These are phyloP conservation scores for Tephrocybe rancida DNA, from an alignment of 768 basidiomycete species.

Conservation along the genomic window DNA sequence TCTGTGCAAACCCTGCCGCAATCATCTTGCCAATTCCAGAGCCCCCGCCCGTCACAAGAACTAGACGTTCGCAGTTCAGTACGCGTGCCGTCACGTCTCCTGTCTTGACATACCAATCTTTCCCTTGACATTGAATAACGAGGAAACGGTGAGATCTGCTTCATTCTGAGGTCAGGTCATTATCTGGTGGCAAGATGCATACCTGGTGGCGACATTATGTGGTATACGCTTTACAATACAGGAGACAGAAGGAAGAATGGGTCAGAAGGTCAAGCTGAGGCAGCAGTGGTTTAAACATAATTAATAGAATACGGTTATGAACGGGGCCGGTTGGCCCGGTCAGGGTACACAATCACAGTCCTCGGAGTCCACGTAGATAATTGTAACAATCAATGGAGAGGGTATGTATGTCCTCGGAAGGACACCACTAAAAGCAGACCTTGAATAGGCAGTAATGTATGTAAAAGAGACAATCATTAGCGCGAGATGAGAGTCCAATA, in stretches of 20 bases:
- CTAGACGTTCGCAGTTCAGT: slow-evolving; percentile 32
- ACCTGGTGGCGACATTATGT: slow-evolving; percentile 25
- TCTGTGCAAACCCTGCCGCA: slow-evolving; percentile 78
- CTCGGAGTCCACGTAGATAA: slow-evolving; percentile 5
- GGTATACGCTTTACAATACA: background rate
- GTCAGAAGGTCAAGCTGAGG: background rate
- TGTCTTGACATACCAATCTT: slow-evolving; percentile 58
- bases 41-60: slow-evolving; percentile 82
- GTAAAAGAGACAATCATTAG: too few relatives aligned
- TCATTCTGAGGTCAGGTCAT: background rate
- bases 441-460: too few relatives aligned
- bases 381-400: background rate
- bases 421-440: too few relatives aligned
- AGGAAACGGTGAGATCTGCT: slow-evolving; percentile 52
- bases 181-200: slow-evolving; percentile 1
- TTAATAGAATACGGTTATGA: slow-evolving; percentile 17
- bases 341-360: background rate
- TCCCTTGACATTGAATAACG: slow-evolving; percentile 66
- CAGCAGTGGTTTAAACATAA: slow-evolving; percentile 16
- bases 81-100: background rate
- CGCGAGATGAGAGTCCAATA: background rate
- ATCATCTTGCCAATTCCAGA: slow-evolving; percentile 88
- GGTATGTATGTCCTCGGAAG: background rate
- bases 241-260: background rate
- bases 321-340: slow-evolving; percentile 11